These are phyloP conservation scores for Talaromyces liani DNA, from an alignment of 495 filamentous ascomycete species.

Conservation along the genomic window DNA sequence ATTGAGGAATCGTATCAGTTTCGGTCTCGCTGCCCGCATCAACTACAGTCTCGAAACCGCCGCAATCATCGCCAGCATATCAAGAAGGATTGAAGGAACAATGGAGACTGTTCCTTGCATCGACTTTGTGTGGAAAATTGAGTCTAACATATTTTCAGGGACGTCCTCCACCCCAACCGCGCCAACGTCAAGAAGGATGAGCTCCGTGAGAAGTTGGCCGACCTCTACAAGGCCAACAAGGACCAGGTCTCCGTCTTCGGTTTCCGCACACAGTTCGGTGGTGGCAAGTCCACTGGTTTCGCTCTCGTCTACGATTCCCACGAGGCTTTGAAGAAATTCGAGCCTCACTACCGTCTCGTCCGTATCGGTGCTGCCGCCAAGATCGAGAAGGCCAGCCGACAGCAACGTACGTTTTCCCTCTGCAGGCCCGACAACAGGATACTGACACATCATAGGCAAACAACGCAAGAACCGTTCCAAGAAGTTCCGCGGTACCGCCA, in stretches of 20 bases:
- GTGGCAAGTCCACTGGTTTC: conserved; percentile 98
- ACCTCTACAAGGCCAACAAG: conserved; percentile 96
- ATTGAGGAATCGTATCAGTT: neutral
- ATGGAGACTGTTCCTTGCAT: neutral
- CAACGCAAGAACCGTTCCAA: conserved; percentile 99
- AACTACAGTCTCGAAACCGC: conserved; percentile 3
- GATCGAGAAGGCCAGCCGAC: conserved; percentile 92
- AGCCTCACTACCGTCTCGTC: conserved; percentile 95
- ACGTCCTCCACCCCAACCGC: conserved; percentile 98
- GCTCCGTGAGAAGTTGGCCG: conserved; percentile 87
- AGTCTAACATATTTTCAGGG: conserved; percentile 45
- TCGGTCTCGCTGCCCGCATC: neutral
- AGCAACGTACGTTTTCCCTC: conserved; percentile 81
- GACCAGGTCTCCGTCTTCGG: conserved; percentile 96
- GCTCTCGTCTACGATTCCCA: conserved; percentile 95
- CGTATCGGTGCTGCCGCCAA: conserved; percentile 83
- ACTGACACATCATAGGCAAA: conserved; percentile 67
- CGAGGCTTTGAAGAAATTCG: conserved; percentile 99
- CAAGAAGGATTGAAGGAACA: neutral
- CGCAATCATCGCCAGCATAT: conserved; percentile 15
- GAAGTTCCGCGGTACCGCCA: conserved; percentile 92
- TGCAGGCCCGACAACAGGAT: neutral
- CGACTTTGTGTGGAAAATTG: neutral
- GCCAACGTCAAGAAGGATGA: conserved; percentile 98
- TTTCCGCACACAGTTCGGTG: conserved; percentile 97